Evolutionary conservation across 192 early-diverging fungal genomes (phyloP), one percentile per base, ranked within the genome.

Genomic region (Linnemannia zychae): DNA sequence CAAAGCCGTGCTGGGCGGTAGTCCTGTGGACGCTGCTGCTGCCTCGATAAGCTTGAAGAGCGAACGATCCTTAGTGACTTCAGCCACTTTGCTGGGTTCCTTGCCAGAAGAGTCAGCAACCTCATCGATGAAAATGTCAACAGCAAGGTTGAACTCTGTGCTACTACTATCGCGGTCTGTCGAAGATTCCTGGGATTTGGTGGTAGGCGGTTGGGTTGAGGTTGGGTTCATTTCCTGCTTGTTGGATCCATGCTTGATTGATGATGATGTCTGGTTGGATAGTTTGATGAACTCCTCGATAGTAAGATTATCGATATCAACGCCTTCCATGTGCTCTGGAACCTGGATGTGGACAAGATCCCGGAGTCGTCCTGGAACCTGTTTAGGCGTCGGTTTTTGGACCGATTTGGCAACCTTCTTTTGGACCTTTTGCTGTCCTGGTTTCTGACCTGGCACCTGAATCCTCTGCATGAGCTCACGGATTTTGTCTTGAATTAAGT

Each of bases 391-490:
- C 57, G 57, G 57, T 28, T 63, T 63, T 24, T 63, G 57, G 57
- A 63, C 57, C 3, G 57, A 13, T 4, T 63, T 63, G 57, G 57
- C 57, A 28, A 63, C 57, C 12, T 63, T 63, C 11, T 63, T 63
- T 28, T 63, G 57, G 3, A 63, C 57, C 12, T 63, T 63, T 31
- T 63, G 57, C 31, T 63, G 57, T 31, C 57, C 57, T 63, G 57
- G 57, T 12, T 63, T 63, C 24, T 63, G 57, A 2, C 24, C 57
- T 2, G 57, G 57, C 2, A 63, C 28, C 57, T 63, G 57, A 12
- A 63, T 63, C 57, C 28, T 63, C 28, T 63, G 57, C 57, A 63
- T 63, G 57, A 63, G 57, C 28, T 63, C 57, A 31, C 57, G 57
- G 57, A 63, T 63, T 15, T 63, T 63, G 57, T 63, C 57, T 28